Evolutionary conservation across 257 asterid genomes (phyloP), one percentile per base, ranked within the genome.

Genomic region (Nicotiana otophora): DNA sequence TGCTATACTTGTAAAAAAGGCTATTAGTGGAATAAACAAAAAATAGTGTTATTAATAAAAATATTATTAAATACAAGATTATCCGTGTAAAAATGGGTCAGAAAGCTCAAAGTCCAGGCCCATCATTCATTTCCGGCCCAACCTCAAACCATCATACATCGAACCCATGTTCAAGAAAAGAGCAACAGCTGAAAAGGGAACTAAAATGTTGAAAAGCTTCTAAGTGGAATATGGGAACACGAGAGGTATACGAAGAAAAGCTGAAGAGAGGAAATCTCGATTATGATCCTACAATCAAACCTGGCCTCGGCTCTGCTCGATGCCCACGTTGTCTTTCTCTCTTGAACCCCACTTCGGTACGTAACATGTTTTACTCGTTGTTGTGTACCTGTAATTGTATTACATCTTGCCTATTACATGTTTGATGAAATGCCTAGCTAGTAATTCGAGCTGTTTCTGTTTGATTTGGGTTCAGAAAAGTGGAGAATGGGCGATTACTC

Each of bases 241-340:
- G 95, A 53, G 91, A 94, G 84, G 98, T 94, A 30, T 94, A 94
- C 84, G 97, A 94, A 86, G 91, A 92, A 88, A 92, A 92, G 88
- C 89, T 94, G 48, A 90, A 93, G 46, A 85, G 87, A 8, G 95
- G 97, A 53, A 90, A 92, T 86, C 89, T 92, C 83, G 84, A 90
- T 85, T 90, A 91, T 79, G 97, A 91, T 82, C 97, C 97, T 51
- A 92, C 97, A 83, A 91, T 92, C 80, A 90, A 89, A 80, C 94
- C 98, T 7, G 97, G 97, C 86, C 93, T 92, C 34, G 97, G 97
- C 70, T 85, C 93, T 17, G 89, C 95, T 64, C 93, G 97, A 30
- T 94, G 97, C 89, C 98, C 97, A 30, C 97, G 97, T 26, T 92
- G 97, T 72, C 90, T 94, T 61, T 94, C 97, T 69, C 95, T 88